phyloP scores from a whole-genome alignment of 495 filamentous ascomycete species.

The Penicillium waksmanii region DNA sequence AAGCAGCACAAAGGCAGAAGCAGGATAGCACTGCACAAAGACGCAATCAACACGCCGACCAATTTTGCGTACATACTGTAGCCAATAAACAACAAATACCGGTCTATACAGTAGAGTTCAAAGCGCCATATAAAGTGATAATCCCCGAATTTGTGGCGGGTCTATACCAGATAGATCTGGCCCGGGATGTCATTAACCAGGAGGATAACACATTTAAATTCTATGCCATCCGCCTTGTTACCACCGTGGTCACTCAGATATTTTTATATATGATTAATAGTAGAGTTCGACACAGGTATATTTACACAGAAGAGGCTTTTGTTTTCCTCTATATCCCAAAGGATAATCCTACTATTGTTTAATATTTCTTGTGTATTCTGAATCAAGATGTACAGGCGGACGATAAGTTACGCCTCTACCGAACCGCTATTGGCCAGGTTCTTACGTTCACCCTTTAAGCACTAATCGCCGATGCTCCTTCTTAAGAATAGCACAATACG shows the following conservation, averaged over 20 bases:
- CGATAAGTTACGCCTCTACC: conserved; percentile 35
- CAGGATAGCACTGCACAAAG: conserved; percentile 16
- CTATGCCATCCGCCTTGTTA: conserved; percentile 21
- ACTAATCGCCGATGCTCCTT: conserved; percentile 36
- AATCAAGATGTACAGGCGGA: conserved; percentile 33
- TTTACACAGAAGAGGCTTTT: conserved; percentile 50
- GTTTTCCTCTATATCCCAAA: conserved; percentile 51
- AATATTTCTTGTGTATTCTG: conserved; percentile 37
- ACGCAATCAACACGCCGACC: conserved; percentile 27
- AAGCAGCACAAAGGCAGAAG: conserved; percentile 20
- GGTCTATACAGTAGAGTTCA: conserved; percentile 33
- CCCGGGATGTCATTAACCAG: conserved; percentile 31
- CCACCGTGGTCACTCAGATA: conserved; percentile 44
- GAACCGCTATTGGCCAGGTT: conserved; percentile 49
- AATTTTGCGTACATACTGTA: conserved; percentile 29
- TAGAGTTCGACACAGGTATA: conserved; percentile 47
- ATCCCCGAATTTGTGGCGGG: conserved; percentile 33
- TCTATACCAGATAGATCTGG: conserved; percentile 34
- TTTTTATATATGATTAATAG: conserved; percentile 54
- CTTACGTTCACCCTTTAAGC: conserved; percentile 52
- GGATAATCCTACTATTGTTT: conserved; percentile 29
- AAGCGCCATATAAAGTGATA: conserved; percentile 33
- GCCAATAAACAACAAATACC: conserved; percentile 26
- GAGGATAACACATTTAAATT: conserved; percentile 38
- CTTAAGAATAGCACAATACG: conserved; percentile 41